phyloP scores from a whole-genome alignment of 1,284 basidiomycete genomes.

The Puccinia novopanici region DNA sequence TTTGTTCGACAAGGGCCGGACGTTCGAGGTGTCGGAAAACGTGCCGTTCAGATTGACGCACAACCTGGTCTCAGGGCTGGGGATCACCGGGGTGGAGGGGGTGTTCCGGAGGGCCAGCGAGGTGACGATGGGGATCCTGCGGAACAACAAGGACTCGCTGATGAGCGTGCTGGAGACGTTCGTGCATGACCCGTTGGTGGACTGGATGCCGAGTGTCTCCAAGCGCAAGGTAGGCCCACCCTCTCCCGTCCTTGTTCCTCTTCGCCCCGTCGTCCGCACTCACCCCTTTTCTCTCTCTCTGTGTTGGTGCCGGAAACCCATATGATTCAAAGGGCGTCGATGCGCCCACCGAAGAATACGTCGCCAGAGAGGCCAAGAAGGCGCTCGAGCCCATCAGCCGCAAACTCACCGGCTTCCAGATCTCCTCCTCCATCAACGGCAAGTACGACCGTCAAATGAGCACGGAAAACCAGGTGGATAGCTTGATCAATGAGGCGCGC shows the following conservation, averaged over 20 bases:
- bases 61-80: constrained; percentile 89
- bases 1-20: constrained; percentile 92
- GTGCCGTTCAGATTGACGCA: constrained; percentile 95
- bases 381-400: constrained; percentile 77
- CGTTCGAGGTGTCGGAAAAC: constrained; percentile 83
- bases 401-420: constrained; percentile 76
- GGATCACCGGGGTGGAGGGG: constrained; percentile 91
- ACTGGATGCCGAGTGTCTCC: constrained; percentile 74
- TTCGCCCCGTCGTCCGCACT: no score
- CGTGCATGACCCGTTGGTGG: constrained; percentile 93
- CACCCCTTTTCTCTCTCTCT: not conserved
- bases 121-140: constrained; percentile 81
- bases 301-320: not conserved
- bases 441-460: constrained; percentile 68
- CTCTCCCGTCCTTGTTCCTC: not conserved
- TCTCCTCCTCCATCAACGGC: constrained; percentile 58
- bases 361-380: constrained; percentile 60
- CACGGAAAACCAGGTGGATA: constrained; percentile 82
- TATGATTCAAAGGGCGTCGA: constrained; percentile 44
- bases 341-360: constrained; percentile 59
- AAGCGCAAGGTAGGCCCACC: constrained; percentile 56
- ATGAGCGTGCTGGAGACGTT: constrained; percentile 97
- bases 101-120: constrained; percentile 91
- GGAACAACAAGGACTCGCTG: constrained; percentile 87
- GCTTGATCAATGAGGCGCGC: constrained; percentile 82